Base-by-base conservation (phyloP, 164 flowering plant species). In the Aristolochia fimbriata region DNA sequence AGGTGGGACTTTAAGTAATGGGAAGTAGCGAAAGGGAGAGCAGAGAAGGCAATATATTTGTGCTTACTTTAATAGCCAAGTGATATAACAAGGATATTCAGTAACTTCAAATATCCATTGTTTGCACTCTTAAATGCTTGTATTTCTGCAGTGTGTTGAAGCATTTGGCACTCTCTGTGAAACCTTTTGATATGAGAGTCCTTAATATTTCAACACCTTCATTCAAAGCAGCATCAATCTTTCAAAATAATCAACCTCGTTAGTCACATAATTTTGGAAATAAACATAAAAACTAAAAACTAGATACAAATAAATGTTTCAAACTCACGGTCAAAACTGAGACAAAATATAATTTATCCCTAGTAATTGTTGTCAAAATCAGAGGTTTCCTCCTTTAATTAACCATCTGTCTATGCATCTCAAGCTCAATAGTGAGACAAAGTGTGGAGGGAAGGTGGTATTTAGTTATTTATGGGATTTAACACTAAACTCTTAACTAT, bases 81-180 rank as follows among this genome's bases (percentile, higher is more conserved):
- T 27, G 30, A 27, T 27, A 27, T 27, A 27, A 27, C 5, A 27
- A 27, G 5, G 30, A 27, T 27, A 2, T 27, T 27, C 30, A 27
- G 30, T 27, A 27, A 27, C 30, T 27, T 74, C 72, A 78, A 21
- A 64, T 50, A 11, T 74, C 76, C 69, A 76, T 19, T 9, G 73
- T 73, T 65, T 78, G 86, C 57, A 75, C 41, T 66, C 85, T 72
- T 47, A 80, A 37, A 55, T 87, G 90, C 71, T 90, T 93, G 87
- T 89, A 87, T 69, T 87, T 93, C 64, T 93, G 98, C 60, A 78
- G 76, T 12, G 49, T 72, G 76, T 93, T 93, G 76, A 89, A 93
- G 65, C 78, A 66, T 73, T 83, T 79, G 30, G 85, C 73, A 71
- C 80, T 80, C 65, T 82, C 90, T 16, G 74, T 64, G 67, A 93